These are phyloP conservation scores for Barbarea vulgaris DNA, from an alignment of 345 rosid genomes.

Conservation along the genomic window DNA sequence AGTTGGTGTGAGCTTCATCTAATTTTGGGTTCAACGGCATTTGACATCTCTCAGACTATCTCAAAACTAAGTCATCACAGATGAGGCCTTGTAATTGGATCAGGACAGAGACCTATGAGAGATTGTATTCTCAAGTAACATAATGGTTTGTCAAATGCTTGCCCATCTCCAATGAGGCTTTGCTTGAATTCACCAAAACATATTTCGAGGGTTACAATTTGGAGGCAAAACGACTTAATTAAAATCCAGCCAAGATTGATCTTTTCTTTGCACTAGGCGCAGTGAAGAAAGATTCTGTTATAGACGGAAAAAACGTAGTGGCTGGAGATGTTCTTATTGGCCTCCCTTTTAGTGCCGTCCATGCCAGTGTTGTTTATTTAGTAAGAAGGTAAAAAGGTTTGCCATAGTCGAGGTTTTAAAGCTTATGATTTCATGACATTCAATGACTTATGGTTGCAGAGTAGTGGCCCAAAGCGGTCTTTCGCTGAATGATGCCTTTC, in stretches of 20 bases:
- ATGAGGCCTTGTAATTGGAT: too few species aligned
- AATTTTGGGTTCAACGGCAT: too few species aligned
- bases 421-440: neutral
- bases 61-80: neutral
- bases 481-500: conserved; percentile 65
- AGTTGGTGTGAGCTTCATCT: neutral
- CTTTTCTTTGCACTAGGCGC: conserved; percentile 66
- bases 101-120: neutral
- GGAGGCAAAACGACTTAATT: too few species aligned
- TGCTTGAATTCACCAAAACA: too few species aligned
- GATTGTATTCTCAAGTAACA: neutral
- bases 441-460: conserved; percentile 29
- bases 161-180: too few species aligned
- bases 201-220: too few species aligned
- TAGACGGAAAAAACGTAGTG: conserved; percentile 72
- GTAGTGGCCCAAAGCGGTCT: conserved; percentile 64
- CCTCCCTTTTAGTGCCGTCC: conserved; percentile 85
- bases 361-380: conserved; percentile 89
- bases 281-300: conserved; percentile 74
- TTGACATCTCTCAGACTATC: neutral
- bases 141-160: too few species aligned
- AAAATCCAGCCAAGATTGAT: too few species aligned
- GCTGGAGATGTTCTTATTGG: conserved; percentile 82
- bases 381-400: conserved; percentile 55
- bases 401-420: neutral